A percentile compares a stretch with the other conserved stretches of the same genome.
phyloP scores from a whole-genome alignment of 164 flowering plant genomes.

The Annona squamosa region DNA sequence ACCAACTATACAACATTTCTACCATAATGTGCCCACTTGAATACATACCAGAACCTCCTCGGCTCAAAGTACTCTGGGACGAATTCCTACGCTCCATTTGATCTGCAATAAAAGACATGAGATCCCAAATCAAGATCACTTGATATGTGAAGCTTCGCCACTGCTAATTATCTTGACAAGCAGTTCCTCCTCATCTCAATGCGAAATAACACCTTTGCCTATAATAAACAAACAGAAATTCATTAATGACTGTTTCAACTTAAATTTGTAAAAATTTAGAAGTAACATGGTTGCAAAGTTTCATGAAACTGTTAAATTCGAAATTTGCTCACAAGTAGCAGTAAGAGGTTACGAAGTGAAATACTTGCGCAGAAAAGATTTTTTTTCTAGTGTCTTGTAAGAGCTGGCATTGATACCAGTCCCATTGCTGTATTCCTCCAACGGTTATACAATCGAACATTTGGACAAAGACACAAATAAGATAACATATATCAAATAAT shows the following conservation, averaged over 20 bases:
- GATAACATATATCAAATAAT: too few species aligned
- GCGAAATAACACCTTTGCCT: constrained; percentile 13
- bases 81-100: constrained; percentile 51
- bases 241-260: too few species aligned
- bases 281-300: background rate
- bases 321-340: too few species aligned
- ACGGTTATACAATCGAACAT: too few species aligned
- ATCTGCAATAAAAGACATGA: constrained; percentile 42
- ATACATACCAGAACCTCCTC: constrained; percentile 47
- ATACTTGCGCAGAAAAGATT: too few species aligned
- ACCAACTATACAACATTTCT: background rate
- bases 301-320: background rate
- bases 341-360: too few species aligned
- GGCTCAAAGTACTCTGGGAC: constrained; percentile 31
- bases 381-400: too few species aligned
- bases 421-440: too few species aligned
- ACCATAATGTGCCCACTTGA: background rate
- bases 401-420: too few species aligned
- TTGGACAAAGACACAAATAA: too few species aligned
- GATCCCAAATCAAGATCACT: constrained; percentile 10
- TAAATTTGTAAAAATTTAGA: background rate
- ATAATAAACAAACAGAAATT: background rate
- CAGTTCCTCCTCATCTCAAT: background rate
- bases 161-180: background rate
- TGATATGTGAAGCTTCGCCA: background rate